Percentiles rank a stretch among this genome's conserved stretches.
Evolutionary conservation across 306 rosid genomes (phyloP).

Genomic region (Luffa aegyptiaca): DNA sequence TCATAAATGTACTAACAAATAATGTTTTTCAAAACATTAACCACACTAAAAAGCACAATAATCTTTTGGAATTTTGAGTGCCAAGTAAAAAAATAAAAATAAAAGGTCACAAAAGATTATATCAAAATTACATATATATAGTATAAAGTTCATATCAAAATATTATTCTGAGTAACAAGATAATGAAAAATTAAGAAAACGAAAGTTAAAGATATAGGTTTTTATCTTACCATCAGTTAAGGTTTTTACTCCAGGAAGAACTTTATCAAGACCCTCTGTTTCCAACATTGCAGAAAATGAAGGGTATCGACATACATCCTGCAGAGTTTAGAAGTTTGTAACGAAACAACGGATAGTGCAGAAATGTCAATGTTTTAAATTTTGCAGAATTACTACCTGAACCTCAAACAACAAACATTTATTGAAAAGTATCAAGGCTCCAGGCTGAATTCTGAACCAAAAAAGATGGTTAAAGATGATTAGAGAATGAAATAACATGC

Average conservation of each 20-base stretch:
- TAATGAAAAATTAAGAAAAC: not conserved
- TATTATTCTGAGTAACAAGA: not conserved
- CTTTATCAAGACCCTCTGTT: slow-evolving; percentile 37
- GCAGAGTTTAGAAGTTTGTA: slow-evolving; percentile 5
- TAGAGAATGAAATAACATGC: not conserved
- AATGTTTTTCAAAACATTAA: not conserved
- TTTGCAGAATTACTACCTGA: slow-evolving; percentile 30
- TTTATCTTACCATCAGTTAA: slow-evolving; percentile 41
- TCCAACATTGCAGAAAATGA: slow-evolving; percentile 46
- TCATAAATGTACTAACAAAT: not conserved
- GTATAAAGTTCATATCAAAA: not conserved
- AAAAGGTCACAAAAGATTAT: not conserved
- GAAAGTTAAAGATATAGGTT: not conserved
- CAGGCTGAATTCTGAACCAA: slow-evolving; percentile 38
- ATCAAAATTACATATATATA: not conserved
- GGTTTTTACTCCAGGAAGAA: slow-evolving; percentile 61
- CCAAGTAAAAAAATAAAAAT: not conserved
- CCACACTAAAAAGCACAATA: not conserved
- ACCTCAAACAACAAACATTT: slow-evolving; percentile 57
- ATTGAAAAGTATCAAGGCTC: slow-evolving; percentile 41
- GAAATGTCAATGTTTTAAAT: not conserved
- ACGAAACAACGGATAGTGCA: not conserved
- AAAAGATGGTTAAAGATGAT: not conserved
- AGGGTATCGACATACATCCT: slow-evolving; percentile 40
- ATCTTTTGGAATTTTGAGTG: not conserved